Base-by-base conservation (phyloP, 345 rosid genomes). In the Salix udensis region DNA sequence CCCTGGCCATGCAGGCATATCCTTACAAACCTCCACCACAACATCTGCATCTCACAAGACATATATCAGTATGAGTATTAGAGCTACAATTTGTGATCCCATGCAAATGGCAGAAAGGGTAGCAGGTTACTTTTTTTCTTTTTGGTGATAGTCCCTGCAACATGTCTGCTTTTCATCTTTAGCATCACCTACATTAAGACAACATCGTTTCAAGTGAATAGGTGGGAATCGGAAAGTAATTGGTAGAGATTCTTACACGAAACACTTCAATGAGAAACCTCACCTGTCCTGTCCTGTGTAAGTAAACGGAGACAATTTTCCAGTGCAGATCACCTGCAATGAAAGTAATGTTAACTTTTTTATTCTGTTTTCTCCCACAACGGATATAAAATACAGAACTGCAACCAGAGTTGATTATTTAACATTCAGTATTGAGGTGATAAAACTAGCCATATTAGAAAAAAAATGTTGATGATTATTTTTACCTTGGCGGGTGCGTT, bases 81-180 rank as follows among this genome's bases (percentile, higher is more conserved):
- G 12, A 30, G 50, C 4, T 28, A 44, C 36, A 21, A 48, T 70
- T 46, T 23, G 28, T n/a, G 64, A 13, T 58, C 14, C 64, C 11
- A 23, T n/a, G 64, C 10, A 58, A 10, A 8, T n/a, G 28, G 64
- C 64, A n/a, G 64, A 23, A 24, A 12, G 11, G 64, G 64, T 58
- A 58, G 11, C 14, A n/a, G 28, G 6, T 8, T 58, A 79, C 93
- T 85, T 86, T 93, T 93, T 75, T 91, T 88, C 89, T 93, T 96
- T 76, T 96, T 96, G 75, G 94, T 93, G 78, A 93, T 86, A 55
- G 96, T 89, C 52, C 89, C 91, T 37, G 90, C 97, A 0, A 91
- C 94, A 77, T 88, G 98, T 76, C 86, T 93, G 86, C 99, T 96
- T 80, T 89, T 91, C 96, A 88, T 96, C 86, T 91, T 96, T 74